Evolutionary conservation across 371 early-diverging fungal species (phyloP), one percentile per base, ranked within the genome.

Genomic region (Parasitella parasitica): DNA sequence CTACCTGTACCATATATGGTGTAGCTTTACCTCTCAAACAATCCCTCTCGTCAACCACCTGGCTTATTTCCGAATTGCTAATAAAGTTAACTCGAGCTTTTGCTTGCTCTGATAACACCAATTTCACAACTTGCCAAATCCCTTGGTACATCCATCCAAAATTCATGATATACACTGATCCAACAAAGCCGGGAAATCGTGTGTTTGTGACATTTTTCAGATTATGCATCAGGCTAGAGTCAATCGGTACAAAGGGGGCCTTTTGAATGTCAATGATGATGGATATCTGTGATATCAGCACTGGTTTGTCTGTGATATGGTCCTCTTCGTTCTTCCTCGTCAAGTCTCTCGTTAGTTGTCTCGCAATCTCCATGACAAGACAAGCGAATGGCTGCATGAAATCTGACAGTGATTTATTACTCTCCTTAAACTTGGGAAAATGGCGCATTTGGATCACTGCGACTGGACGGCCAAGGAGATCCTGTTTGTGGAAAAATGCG

Each of bases 81-180:
- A 69, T 72, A 43, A 81, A 81, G 16, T 64, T 75, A n/a, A 81
- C 67, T 26, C 73, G 59, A n/a, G 72, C 71, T 28, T 75, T 73
- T 35, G 82, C 82, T 41, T 75, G 69, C 13, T 81, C 82, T 20
- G 61, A 75, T 28, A 81, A 46, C 11, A 81, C 51, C 34, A 77
- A 39, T 32, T 78, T 78, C 4, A 73, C 68, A 53, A 78, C 79
- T 41, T 81, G 82, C 82, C 82, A 81, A 27, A 81, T 52, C 1
- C 82, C 78, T 59, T 81, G 82, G 55, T 77, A 81, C 77, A 78
- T 81, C 82, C 82, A 81, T 0, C 82, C 82, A 56, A 81, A 81
- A 30, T 81, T 81, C 68, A 81, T 70, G 6, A 81, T 61, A 62
- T 75, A 75, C 8, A 81, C 73, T 9, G 79, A 75, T 1, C 82